Conservation (phyloP, 768 basidiomycete genomes). For the Chalciporus piperatus region DNA sequence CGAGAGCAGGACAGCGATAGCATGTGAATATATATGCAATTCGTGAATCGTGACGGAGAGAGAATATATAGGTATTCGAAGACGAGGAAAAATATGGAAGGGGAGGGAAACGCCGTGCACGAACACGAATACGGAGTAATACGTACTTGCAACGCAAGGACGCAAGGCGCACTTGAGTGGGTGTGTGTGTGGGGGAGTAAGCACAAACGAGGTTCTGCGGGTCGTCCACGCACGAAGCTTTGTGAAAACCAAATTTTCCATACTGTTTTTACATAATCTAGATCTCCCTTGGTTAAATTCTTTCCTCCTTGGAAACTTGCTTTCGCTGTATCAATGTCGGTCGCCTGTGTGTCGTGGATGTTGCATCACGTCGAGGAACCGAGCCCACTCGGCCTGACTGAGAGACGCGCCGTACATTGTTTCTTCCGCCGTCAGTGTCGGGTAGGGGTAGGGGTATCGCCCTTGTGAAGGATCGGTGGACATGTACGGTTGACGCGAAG, state of each 20-base stretch:
- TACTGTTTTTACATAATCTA: slow-evolving; percentile 29
- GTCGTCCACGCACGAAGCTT: background rate
- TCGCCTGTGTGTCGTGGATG: slow-evolving; percentile 36
- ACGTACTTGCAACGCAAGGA: slow-evolving; percentile 19
- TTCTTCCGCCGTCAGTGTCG: slow-evolving; percentile 50
- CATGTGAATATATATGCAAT: slow-evolving; percentile 18
- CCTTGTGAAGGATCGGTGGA: slow-evolving; percentile 20
- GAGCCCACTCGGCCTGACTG: slow-evolving; percentile 72
- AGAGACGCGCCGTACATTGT: slow-evolving; percentile 77
- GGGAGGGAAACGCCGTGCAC: slow-evolving; percentile 10
- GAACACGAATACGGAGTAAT: slow-evolving; percentile 25
- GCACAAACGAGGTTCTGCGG: slow-evolving; percentile 9
- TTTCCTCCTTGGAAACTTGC: background rate
- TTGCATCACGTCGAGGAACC: slow-evolving; percentile 63
- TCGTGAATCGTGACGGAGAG: slow-evolving; percentile 9
- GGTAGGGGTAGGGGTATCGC: slow-evolving; percentile 38
- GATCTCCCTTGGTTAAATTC: slow-evolving; percentile 6
- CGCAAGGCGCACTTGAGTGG: background rate
- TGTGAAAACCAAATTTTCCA: slow-evolving; percentile 21
- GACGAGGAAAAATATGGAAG: background rate
- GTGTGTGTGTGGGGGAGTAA: slow-evolving; percentile 4
- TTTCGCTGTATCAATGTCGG: slow-evolving; percentile 19
- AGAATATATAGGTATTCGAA: slow-evolving; percentile 13
- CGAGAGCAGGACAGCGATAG: slow-evolving; percentile 7
- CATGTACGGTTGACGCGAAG: slow-evolving; percentile 29